These are phyloP conservation scores for Gyromitra esculenta DNA, from an alignment of 2,329 filamentous ascomycete species.

Conservation along the genomic window DNA sequence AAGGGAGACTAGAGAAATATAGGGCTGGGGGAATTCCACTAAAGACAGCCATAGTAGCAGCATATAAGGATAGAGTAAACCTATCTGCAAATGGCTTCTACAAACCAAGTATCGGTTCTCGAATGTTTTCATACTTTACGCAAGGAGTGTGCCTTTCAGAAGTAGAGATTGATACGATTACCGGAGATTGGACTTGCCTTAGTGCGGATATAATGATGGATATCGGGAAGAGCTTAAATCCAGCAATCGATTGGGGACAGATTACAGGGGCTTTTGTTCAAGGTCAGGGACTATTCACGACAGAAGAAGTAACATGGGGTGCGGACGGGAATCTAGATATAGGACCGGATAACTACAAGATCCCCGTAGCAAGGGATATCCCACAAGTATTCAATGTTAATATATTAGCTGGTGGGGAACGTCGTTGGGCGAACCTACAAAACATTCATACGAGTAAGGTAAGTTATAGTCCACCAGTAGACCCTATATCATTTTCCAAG, in stretches of 20 bases:
- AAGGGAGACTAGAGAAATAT: slow-evolving; percentile 85
- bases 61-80: slow-evolving; percentile 96
- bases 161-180: slow-evolving; percentile 91
- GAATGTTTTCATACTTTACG: slow-evolving; percentile 99
- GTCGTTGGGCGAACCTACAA: slow-evolving; percentile 78
- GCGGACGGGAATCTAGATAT: slow-evolving; percentile 71
- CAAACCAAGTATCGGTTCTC: slow-evolving; percentile 95
- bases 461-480: background rate
- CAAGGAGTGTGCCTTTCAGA: slow-evolving; percentile 92
- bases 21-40: slow-evolving; percentile 72
- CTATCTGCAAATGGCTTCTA: slow-evolving; percentile 98
- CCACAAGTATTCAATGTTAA: slow-evolving; percentile 86
- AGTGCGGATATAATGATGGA: slow-evolving; percentile 98
- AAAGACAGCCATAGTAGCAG: slow-evolving; percentile 84
- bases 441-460: slow-evolving; percentile 83
- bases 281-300: slow-evolving; percentile 81
- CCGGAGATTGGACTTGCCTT: slow-evolving; percentile 89
- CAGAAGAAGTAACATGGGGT: slow-evolving; percentile 74
- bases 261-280: slow-evolving; percentile 85
- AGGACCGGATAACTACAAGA: slow-evolving; percentile 81
- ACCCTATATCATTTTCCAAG: background rate
- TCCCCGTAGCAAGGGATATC: slow-evolving; percentile 88
- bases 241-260: slow-evolving; percentile 67
- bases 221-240: slow-evolving; percentile 79
- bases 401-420: slow-evolving; percentile 80